phyloP scores from a whole-genome alignment of 345 rosid species.

The Murraya koenigii region DNA sequence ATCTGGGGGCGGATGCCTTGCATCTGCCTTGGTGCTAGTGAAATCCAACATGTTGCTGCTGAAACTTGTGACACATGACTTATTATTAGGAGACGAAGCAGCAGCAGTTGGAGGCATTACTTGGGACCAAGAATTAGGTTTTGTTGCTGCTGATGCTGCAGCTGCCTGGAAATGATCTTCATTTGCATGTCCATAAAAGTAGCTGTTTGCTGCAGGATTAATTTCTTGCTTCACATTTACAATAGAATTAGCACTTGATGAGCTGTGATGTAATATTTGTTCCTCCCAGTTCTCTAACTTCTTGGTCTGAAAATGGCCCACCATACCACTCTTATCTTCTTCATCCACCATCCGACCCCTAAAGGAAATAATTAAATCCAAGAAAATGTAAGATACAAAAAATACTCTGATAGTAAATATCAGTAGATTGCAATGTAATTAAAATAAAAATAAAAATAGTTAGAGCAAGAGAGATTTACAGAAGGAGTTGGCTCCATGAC shows the following conservation, averaged over 20 bases:
- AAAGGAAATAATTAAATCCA: constrained; percentile 6
- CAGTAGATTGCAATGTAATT: neutral
- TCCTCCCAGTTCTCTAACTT: constrained; percentile 69
- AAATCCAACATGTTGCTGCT: constrained; percentile 69
- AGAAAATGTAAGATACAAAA: neutral
- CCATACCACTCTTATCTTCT: constrained; percentile 46
- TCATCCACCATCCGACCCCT: constrained; percentile 75
- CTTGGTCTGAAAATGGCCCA: constrained; percentile 50
- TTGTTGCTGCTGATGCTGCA: constrained; percentile 25
- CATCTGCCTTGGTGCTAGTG: constrained; percentile 51
- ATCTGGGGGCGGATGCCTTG: constrained; percentile 64
- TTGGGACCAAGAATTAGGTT: constrained; percentile 33
- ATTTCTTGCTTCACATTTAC: constrained; percentile 66
- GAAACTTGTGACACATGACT: constrained; percentile 62
- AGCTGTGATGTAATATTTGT: constrained; percentile 48
- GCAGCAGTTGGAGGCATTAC: constrained; percentile 27
- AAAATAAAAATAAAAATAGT: neutral
- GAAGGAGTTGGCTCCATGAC: constrained; percentile 83
- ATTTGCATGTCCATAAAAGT: constrained; percentile 40
- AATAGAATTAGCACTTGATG: constrained; percentile 31
- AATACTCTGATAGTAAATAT: too few relatives aligned
- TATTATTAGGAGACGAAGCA: constrained; percentile 48
- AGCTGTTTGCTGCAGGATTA: constrained; percentile 35
- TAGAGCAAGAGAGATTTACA: constrained; percentile 40
- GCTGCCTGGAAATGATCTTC: constrained; percentile 32